Evolutionary conservation across 352 stramenopile genomes (phyloP).

Genomic region (Globisporangium irregulare): DNA sequence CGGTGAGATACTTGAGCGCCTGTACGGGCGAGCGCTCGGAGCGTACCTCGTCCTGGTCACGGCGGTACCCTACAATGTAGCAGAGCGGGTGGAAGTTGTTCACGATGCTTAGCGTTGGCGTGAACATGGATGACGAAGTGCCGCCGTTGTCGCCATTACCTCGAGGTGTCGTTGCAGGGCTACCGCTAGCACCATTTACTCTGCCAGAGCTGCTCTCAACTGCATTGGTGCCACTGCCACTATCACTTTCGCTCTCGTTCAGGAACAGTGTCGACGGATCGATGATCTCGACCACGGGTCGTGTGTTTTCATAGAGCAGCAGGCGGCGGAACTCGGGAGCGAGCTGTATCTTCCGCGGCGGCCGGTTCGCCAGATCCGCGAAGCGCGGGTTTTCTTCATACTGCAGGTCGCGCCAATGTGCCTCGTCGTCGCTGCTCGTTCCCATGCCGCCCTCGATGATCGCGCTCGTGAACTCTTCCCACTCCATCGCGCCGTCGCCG

Average conservation of each 20-base stretch:
- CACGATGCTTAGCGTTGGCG: constrained; percentile 39
- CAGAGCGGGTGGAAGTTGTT: constrained; percentile 77
- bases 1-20: constrained; percentile 62
- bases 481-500: constrained; percentile 75
- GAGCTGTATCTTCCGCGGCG: constrained; percentile 58
- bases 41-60: constrained; percentile 71
- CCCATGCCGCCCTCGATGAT: constrained; percentile 83
- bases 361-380: constrained; percentile 43
- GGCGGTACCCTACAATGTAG: constrained; percentile 65
- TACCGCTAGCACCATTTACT: not conserved
- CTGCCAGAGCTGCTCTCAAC: not conserved
- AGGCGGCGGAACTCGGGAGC: constrained; percentile 55
- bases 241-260: constrained; percentile 24
- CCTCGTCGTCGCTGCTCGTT: constrained; percentile 27
- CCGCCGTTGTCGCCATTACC: constrained; percentile 11
- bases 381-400: constrained; percentile 69
- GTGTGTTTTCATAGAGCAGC: constrained; percentile 58
- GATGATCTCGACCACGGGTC: constrained; percentile 66
- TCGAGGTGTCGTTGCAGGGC: not conserved
- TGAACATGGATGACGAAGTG: constrained; percentile 24
- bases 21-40: constrained; percentile 77
- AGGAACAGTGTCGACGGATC: constrained; percentile 46
- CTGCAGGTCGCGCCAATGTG: constrained; percentile 59
- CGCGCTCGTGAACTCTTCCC: constrained; percentile 81
- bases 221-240: not conserved